phyloP scores from a whole-genome alignment of 2,329 filamentous ascomycete genomes.

The Lasiodiplodia hormozganensis region DNA sequence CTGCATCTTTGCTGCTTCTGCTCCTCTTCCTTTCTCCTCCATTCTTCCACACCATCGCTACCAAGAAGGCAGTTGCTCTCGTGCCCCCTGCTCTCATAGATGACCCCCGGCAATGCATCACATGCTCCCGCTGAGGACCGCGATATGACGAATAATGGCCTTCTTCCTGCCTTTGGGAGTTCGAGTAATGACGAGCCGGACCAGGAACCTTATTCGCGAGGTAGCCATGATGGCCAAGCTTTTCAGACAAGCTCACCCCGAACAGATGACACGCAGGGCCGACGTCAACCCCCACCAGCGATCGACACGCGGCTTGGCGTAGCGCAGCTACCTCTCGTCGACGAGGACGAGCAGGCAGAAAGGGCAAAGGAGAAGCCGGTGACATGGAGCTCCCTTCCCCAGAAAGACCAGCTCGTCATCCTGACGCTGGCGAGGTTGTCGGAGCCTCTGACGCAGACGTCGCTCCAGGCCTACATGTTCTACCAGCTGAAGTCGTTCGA shows the following conservation, averaged over 20 bases:
- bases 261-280: background rate
- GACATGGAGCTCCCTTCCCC: conserved; percentile 75
- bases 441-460: conserved; percentile 81
- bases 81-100: background rate
- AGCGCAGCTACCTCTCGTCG: conserved; percentile 5
- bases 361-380: conserved; percentile 56
- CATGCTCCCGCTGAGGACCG: background rate
- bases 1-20: background rate
- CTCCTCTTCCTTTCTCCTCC: background rate
- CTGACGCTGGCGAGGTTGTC: conserved; percentile 80
- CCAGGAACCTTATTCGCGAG: background rate
- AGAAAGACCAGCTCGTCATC: conserved; percentile 78
- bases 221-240: conserved; percentile 5
- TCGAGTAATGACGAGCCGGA: background rate
- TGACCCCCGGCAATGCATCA: conserved; percentile 16
- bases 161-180: background rate
- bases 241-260: background rate
- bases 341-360: conserved; percentile 27
- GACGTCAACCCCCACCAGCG: background rate
- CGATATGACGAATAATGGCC: background rate
- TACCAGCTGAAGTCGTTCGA: conserved; percentile 87
- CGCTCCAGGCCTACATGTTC: conserved; percentile 72
- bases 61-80: background rate
- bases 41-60: background rate
- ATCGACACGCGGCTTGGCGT: conserved; percentile 9